Evolutionary conservation across 495 filamentous ascomycete species (phyloP).

Genomic region (Tuber umbilicatum): DNA sequence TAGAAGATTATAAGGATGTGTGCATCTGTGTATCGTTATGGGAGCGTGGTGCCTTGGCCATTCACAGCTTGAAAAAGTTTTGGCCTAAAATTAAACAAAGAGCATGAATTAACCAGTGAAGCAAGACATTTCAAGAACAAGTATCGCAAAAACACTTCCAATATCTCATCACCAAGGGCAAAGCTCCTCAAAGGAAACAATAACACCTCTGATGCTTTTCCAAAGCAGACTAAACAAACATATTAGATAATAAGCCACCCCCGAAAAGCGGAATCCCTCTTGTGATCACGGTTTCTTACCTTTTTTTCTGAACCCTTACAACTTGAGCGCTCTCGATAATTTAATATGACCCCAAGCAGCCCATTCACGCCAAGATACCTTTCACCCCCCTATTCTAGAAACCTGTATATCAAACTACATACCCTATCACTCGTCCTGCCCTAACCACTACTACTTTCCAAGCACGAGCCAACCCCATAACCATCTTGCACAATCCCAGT

Average conservation of each 20-base stretch:
- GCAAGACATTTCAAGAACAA: neutral
- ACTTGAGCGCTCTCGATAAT: neutral
- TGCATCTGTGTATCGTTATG: neutral
- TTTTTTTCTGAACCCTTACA: neutral
- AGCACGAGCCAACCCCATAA: neutral
- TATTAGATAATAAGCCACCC: neutral
- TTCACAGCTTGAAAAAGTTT: neutral
- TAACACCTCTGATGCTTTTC: neutral
- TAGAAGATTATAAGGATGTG: neutral
- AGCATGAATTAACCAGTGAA: neutral
- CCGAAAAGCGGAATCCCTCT: neutral
- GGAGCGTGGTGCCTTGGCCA: neutral
- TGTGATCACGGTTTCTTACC: neutral
- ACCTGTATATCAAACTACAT: neutral
- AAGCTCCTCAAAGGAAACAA: neutral
- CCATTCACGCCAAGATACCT: neutral
- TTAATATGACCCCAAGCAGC: neutral
- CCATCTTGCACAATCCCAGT: neutral
- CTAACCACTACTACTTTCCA: neutral
- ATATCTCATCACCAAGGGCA: neutral
- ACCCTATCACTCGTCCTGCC: neutral
- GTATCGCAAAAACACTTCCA: neutral
- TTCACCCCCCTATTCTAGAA: neutral
- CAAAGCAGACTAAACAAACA: neutral
- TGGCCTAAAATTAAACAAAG: neutral